These are phyloP conservation scores for Corymbia citriodora DNA, from an alignment of 441 rosid species.

Conservation along the genomic window DNA sequence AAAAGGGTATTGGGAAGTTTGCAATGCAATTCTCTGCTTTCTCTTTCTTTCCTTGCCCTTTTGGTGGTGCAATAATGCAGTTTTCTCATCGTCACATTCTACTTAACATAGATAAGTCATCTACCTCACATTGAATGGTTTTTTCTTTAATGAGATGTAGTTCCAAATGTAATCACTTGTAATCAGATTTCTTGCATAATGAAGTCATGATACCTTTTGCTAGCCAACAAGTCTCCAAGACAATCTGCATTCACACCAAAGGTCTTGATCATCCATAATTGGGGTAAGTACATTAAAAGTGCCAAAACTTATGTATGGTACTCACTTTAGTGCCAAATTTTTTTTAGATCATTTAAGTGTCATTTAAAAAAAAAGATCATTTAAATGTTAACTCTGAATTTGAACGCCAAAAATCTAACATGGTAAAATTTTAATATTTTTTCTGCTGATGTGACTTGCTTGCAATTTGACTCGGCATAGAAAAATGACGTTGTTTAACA, in stretches of 20 bases:
- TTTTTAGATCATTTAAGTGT: too few relatives aligned
- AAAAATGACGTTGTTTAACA: too few relatives aligned
- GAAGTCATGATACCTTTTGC: not conserved
- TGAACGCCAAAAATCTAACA: too few relatives aligned
- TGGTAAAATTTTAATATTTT: too few relatives aligned
- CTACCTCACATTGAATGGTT: not conserved
- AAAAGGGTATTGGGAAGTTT: not conserved
- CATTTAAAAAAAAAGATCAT: too few relatives aligned
- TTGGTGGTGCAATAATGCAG: not conserved
- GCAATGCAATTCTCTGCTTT: not conserved
- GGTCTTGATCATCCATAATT: not conserved
- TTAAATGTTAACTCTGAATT: too few relatives aligned
- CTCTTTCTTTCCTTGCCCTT: not conserved
- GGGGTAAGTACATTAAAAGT: too few relatives aligned
- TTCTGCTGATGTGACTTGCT: too few relatives aligned
- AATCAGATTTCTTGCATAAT: not conserved
- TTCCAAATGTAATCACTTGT: not conserved
- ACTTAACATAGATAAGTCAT: not conserved
- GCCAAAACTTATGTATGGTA: too few relatives aligned
- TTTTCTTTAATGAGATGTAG: not conserved
- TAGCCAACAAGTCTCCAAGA: not conserved
- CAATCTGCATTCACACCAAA: not conserved
- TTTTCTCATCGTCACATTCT: not conserved
- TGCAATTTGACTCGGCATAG: too few relatives aligned
- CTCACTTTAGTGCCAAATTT: too few relatives aligned